Base-by-base conservation (phyloP, 495 filamentous ascomycete species). In the Amorphotheca resinae region DNA sequence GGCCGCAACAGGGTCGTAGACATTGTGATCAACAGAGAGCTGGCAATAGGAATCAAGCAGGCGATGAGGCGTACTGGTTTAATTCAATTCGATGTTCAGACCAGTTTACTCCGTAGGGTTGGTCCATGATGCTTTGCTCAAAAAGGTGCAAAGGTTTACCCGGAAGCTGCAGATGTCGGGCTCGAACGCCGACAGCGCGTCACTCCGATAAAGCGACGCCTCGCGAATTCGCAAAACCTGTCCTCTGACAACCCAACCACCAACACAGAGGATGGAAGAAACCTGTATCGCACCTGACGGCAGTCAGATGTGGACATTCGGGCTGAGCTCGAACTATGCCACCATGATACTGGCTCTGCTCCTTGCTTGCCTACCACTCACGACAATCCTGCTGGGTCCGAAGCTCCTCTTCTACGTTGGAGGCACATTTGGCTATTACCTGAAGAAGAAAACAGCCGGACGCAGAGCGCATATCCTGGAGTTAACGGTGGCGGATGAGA, bases 391-490 rank as follows among this genome's bases (percentile, higher is more conserved):
- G 2, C 5, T 49, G 8, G 42, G 40, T 18, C 52, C 52, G 9
- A 51, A 46, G 18, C 35, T 56, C 14, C 15, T 52, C 12, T 43
- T 49, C 17, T 49, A 22, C 34, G 1, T 52, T 8, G 53, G 49
- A 14, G 22, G 46, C 12, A 38, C 26, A 8, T 9, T 50, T n/a
- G 53, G 49, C 1, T 41, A 7, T 32, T 70, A 74, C 53, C 67
- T 89, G 43, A 67, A 71, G 36, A 76, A 69, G 53, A 74, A 74
- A 52, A 84, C 82, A 1, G 72, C 73, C 20, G 75, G 74, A 51
- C 73, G 67, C 20, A 66, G 82, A 18, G 63, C 70, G 26, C 70
- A 77, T 51, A 67, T 82, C 21, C 68, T 72, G 32, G 65, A 74
- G 40, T 63, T 64, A 11, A 79, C 84, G 25, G 74, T 83, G 43